phyloP scores from a whole-genome alignment of 352 stramenopile genomes.

The Phytophthora pseudosyringae region DNA sequence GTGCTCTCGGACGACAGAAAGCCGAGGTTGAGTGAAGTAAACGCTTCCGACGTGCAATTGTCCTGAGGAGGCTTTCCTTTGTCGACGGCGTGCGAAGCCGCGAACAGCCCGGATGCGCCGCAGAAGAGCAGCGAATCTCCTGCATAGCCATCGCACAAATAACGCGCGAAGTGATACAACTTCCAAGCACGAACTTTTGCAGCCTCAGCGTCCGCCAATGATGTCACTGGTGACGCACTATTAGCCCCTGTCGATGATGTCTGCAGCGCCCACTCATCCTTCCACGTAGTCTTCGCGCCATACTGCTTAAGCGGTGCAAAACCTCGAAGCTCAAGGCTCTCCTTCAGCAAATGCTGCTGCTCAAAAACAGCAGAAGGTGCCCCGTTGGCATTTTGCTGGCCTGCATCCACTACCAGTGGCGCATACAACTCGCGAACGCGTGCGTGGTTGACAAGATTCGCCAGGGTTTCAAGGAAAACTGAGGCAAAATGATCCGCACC shows the following conservation, averaged over 20 bases:
- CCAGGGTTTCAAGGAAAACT: constrained; percentile 56
- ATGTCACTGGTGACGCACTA: constrained; percentile 19
- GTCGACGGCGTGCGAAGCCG: constrained; percentile 27
- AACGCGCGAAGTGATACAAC: constrained; percentile 59
- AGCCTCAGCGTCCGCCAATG: constrained; percentile 52
- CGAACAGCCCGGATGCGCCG: constrained; percentile 33
- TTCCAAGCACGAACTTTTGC: constrained; percentile 69
- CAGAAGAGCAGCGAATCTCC: constrained; percentile 66
- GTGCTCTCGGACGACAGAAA: constrained; percentile 31
- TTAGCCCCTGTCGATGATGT: constrained; percentile 19
- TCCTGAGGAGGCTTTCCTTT: constrained; percentile 20
- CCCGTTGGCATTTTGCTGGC: constrained; percentile 22
- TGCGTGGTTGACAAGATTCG: constrained; percentile 62
- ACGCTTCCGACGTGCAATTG: constrained; percentile 18
- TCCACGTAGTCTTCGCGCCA: constrained; percentile 10
- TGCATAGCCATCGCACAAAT: constrained; percentile 65
- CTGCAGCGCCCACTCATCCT: constrained; percentile 39
- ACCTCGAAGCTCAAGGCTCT: constrained; percentile 74
- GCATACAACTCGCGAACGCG: constrained; percentile 50
- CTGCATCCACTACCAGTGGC: constrained; percentile 27
- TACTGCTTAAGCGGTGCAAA: constrained; percentile 60
- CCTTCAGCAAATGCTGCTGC: constrained; percentile 66
- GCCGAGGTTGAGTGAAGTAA: constrained; percentile 41
- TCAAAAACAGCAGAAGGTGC: constrained; percentile 34
- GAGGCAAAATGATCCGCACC: constrained; percentile 35